Evolutionary conservation across 192 early-diverging fungal species (phyloP), one percentile per base, ranked within the genome.

Genomic region (Rhizoclosmatium globosum): DNA sequence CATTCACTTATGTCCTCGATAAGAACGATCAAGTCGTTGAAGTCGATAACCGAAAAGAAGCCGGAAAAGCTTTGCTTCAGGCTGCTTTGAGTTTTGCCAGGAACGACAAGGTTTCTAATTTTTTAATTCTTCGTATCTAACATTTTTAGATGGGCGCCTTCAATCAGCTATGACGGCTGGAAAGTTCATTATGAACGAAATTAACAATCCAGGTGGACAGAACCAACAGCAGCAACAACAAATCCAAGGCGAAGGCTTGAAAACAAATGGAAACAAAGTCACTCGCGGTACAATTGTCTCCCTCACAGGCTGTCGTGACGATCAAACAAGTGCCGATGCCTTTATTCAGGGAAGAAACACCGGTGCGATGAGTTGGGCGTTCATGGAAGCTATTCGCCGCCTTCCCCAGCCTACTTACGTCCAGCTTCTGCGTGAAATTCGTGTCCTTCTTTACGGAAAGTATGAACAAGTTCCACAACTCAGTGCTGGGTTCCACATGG

Each of bases 281-380:
- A 80, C 21, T 45, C 23, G 1, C 21, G 79, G 47, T 38, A 6
- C 17, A 13, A 6, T 4, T 59, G 23, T 60, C 38, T 19, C 15
- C 13, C 66, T 23, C 38, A 39, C 72, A 0, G 57, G 65, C 0
- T 77, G 64, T 67, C 17, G 19, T 41, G 3, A 75, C 57, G 21
- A 43, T 31, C 48, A 50, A 48, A 92, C 88, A 38, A 88, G 85
- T 3, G 87, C 93, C 23, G 89, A 93, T 79, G 64, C 86, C 11
- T 42, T 56, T 57, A 78, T 83, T 58, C 79, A 23, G 1, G 84
- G 81, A 7, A 3, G 62, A 39, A 47, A 66, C 21, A 68, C 82
- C 0, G 87, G 87, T 9, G 87, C 87, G 1, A 87, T 87, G 87
- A 82, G 70, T 11, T 86, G 84, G 80, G 82, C 79, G 3, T 83